These are phyloP conservation scores for Caryopteris hybrid DNA, from an alignment of 305 asterid genomes.

Conservation along the genomic window DNA sequence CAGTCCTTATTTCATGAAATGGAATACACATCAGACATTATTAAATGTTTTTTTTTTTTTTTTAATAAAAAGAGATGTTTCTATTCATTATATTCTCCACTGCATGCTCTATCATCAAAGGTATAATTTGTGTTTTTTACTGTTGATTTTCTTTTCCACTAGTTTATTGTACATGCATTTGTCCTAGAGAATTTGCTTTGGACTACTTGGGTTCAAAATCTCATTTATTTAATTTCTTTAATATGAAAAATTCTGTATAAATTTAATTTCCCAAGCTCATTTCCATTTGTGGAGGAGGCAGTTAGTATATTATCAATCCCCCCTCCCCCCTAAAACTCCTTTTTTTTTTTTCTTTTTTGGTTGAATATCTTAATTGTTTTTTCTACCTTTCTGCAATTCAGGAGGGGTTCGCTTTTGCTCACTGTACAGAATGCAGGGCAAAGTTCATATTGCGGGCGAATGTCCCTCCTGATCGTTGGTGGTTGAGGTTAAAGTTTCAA, in stretches of 20 bases:
- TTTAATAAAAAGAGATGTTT: too few species aligned
- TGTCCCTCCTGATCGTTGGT: conserved; percentile 98
- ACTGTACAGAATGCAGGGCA: conserved; percentile 98
- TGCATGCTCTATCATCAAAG: neutral
- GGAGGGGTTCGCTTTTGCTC: conserved; percentile 99
- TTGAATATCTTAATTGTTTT: conserved; percentile 10
- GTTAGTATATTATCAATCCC: neutral
- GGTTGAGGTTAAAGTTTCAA: conserved; percentile 96
- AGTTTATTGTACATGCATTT: neutral
- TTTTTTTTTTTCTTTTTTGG: neutral
- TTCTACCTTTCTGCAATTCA: conserved; percentile 42
- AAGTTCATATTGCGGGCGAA: conserved; percentile 93
- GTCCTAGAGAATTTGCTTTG: neutral
- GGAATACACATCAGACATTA: neutral
- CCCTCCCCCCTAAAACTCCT: neutral
- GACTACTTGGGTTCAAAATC: neutral
- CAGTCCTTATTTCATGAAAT: neutral
- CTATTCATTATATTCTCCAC: neutral
- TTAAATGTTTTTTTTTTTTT: too few species aligned
- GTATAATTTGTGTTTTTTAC: neutral
- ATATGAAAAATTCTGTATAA: neutral
- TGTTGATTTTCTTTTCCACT: neutral
- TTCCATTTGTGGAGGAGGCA: neutral
- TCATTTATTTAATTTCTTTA: neutral
- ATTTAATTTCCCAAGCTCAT: too few species aligned